phyloP scores from a whole-genome alignment of 805 yeast genomes.

The Ogataea nonfermentans region DNA sequence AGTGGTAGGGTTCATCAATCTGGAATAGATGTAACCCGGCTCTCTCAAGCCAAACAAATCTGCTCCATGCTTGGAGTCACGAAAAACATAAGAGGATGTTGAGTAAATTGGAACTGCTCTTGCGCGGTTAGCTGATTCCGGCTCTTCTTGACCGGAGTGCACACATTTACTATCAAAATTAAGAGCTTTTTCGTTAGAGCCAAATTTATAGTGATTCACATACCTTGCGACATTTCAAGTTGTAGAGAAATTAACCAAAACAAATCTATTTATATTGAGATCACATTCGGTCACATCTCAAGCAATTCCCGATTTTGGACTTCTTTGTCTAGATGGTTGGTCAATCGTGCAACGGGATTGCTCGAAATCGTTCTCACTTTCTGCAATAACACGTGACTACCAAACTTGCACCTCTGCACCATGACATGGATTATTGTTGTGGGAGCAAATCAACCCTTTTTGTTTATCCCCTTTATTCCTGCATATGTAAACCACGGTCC shows the following conservation, averaged over 20 bases:
- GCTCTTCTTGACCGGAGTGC: conserved; percentile 90
- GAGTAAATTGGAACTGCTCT: conserved; percentile 95
- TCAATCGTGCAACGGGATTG: background rate
- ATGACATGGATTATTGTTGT: background rate
- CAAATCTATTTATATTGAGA: background rate
- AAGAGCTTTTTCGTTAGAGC: conserved; percentile 37
- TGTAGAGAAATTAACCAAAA: background rate
- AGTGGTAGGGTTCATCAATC: conserved; percentile 90
- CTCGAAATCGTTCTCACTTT: background rate
- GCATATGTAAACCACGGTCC: background rate
- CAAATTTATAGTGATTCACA: background rate
- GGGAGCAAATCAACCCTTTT: conserved; percentile 2
- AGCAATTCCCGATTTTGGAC: no score
- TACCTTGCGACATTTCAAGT: conserved; percentile 6
- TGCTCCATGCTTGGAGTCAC: conserved; percentile 89
- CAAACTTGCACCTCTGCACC: conserved; percentile 3
- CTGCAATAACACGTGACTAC: conserved; percentile 4
- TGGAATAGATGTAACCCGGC: conserved; percentile 83
- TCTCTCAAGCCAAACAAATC: conserved; percentile 81
- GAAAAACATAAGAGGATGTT: conserved; percentile 83
- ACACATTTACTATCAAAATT: conserved; percentile 90
- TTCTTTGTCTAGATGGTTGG: no score
- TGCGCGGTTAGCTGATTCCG: conserved; percentile 57
- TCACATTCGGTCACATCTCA: no score
- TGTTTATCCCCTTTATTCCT: background rate